Evolutionary conservation across 1,139 yeast genomes (phyloP), one percentile per base, ranked within the genome.

Genomic region (Taiozyma sp.): DNA sequence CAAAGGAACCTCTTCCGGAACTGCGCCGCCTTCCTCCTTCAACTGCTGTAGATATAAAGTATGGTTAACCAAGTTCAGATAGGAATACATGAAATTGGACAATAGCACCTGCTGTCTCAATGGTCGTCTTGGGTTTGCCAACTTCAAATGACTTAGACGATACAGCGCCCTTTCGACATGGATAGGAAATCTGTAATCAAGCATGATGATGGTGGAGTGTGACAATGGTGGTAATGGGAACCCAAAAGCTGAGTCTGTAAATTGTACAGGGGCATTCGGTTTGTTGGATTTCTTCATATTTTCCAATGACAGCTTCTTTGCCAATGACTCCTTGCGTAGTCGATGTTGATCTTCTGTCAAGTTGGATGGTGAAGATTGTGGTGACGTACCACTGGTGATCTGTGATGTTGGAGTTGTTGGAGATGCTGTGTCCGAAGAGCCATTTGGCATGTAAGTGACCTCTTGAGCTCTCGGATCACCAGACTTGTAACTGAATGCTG

Each of bases 21-120:
- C 45, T 23, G 24, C 36, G 14, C 36, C 45, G n/a, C 46, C 44
- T 24, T 64, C 64, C 30, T 65, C 74, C 43, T 68, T 70, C 51
- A 68, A 75, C 59, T 83, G 90, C 61, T 87, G 92, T 57, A 87
- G 69, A 67, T 85, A 89, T 59, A 87, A 73, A 8, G 93, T 85
- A 62, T 92, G 97, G 68, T 93, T 96, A 52, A 93, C 97, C 68
- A 93, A 75, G 65, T 93, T 93, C 74, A 93, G 78, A 70, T 93
- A 93, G 0, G 98, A 95, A 67, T 93, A 93, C 99, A 93, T 93
- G 78, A 93, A 93, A 67, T 95, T 95, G 52, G 97, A 89, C 58
- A 93, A 71, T 48, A 93, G 69, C 3, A 93, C 99, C 66, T 93
- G 99, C 65, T 95, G 97, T 39, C 92, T 78, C 54, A 93, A 73